Base-by-base conservation (phyloP, 2,329 filamentous ascomycete species). In the Pseudogymnoascus sp. region DNA sequence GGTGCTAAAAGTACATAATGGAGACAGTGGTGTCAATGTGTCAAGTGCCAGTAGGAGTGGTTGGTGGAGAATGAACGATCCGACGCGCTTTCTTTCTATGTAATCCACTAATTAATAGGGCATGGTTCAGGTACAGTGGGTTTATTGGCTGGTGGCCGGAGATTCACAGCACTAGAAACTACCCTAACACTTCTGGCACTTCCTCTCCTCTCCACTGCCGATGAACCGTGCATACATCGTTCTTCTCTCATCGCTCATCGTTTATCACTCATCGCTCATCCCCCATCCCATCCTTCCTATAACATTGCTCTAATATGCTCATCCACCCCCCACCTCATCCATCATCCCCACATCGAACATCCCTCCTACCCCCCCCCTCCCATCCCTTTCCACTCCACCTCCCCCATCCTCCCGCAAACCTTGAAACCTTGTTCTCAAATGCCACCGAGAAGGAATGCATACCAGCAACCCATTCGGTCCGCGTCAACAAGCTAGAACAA, bases 171-270 rank as follows among this genome's bases (percentile, higher is more conserved):
- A 28, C 26, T 28, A 28, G 26, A 28, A 40, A n/a, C n/a, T 17
- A 26, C 21, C n/a, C n/a, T n/a, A n/a, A n/a, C n/a, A n/a, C n/a
- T n/a, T n/a, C n/a, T n/a, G n/a, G n/a, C 19, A 26, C 21, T 15
- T 47, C 21, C 40, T 23, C 4, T 44, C 19, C 31, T 33, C 0
- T 33, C 31, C 44, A 53, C 44, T 53, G 44, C 44, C 44, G 44
- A 53, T 53, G 44, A 53, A 53, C 44, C 44, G 44, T 53, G 44
- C 50, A 31, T 61, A 7, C 44, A 61, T 10, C 21, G n/a, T n/a
- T n/a, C n/a, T n/a, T n/a, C n/a, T n/a, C 33, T 11, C 35, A 59
- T 61, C 44, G 61, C 26, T 50, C 60, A 61, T 61, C 59, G 59
- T 9, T 61, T 31, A 47, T 61, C 28, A 3, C 61, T 63, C 61